Base-by-base conservation (phyloP, 495 filamentous ascomycete species). In the Aspergillus affinis region DNA sequence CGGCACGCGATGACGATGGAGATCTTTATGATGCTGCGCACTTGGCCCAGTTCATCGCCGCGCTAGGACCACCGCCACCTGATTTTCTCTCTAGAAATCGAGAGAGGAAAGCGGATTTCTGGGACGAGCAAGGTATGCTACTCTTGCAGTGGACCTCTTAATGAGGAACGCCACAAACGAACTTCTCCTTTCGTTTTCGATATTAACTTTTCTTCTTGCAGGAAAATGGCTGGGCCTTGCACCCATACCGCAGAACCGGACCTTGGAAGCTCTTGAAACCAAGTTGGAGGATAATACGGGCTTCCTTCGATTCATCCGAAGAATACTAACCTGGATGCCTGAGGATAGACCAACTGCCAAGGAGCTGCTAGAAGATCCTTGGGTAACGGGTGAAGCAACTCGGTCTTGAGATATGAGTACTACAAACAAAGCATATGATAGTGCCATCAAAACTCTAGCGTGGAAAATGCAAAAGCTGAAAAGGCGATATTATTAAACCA, bases 1-100 rank as follows among this genome's bases (percentile, higher is more conserved):
- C 57, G 0, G 75, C 74, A 3, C 61, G 64, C 12, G 61, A 72
- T 41, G 60, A 64, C 9, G 64, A 69, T 47, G 59, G 69, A 10
- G 55, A 65, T 27, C 70, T 81, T 51, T 76, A 72, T 19, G 71
- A 80, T 45, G 72, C 71, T 18, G 66, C 76, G 13, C 75, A 78
- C 65, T 65, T 80, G 6, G 74, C 75, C 19, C 68, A 75, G 55
- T 64, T 82, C 0, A 69, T 79, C 60, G 71, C 72, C 17, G 57
- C 78, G 17, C 59, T 83, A n/a, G 76, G 78, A 2, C 75, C 65
- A 41, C 79, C 78, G 6, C 77, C 74, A 6, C 48, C 61, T 51
- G 67, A 74, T 8, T 66, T 80, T 19, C 55, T 81, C 17, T 55
- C 66, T 17, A 66, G 52, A 41, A 71, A 69, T 32, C 62, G 60